These are phyloP conservation scores for Ogataea haglerorum DNA, from an alignment of 805 yeast species.

Conservation along the genomic window DNA sequence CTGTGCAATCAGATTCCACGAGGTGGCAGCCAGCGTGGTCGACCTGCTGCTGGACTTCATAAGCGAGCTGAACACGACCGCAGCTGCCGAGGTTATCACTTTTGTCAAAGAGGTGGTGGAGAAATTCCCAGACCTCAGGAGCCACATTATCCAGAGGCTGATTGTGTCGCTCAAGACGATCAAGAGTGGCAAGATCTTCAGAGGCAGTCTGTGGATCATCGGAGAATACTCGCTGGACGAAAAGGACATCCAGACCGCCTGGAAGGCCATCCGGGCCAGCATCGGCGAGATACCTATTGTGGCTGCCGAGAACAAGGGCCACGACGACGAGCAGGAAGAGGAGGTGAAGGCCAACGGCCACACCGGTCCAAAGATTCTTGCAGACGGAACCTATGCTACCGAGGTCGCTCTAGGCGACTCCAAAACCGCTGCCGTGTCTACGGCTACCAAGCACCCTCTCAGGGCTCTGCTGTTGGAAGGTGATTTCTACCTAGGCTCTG, in stretches of 20 bases:
- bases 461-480: constrained; percentile 81
- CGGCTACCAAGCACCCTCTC: constrained; percentile 55
- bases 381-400: constrained; percentile 99
- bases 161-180: constrained; percentile 59
- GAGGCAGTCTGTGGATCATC: constrained; percentile 93
- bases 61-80: constrained; percentile 75
- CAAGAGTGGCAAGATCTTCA: constrained; percentile 84
- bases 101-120: constrained; percentile 94
- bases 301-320: constrained; percentile 58
- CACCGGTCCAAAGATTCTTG: constrained; percentile 76
- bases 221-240: constrained; percentile 86
- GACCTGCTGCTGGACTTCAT: constrained; percentile 83
- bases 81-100: constrained; percentile 86
- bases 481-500: constrained; percentile 87
- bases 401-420: constrained; percentile 70
- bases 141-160: constrained; percentile 59
- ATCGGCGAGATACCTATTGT: constrained; percentile 91
- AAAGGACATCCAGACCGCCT: constrained; percentile 69
- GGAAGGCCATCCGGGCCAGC: constrained; percentile 80
- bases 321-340: constrained; percentile 28
- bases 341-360: constrained; percentile 31
- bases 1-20: constrained; percentile 83
- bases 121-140: constrained; percentile 77
- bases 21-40: constrained; percentile 88
- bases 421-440: constrained; percentile 32